Evolutionary conservation across 2,329 filamentous ascomycete species (phyloP), one percentile per base, ranked within the genome.

Genomic region (Penicillium frequentans): DNA sequence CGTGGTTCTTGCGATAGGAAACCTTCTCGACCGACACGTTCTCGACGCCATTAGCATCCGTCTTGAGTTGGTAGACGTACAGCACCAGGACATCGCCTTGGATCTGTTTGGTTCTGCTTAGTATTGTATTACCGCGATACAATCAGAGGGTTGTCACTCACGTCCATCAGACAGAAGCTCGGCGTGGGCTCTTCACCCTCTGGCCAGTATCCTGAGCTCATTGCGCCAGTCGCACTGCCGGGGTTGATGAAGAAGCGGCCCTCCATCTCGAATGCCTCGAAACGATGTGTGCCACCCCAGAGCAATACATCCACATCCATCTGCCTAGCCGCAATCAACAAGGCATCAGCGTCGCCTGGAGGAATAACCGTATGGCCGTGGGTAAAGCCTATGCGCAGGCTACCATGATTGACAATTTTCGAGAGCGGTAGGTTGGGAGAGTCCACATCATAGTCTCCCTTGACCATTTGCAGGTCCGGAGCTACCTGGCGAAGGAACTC

Each of bases 161-260:
- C 93, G 84, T 98, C 93, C 93, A 98, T 97, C 74, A 98, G 78
- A 71, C 95, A 96, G 76, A 98, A 97, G 73, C 92, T 96, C 26
- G 93, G 93, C 55, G 87, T 88, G 24, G 89, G 90, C 54, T 93
- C 90, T 70, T 90, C 84, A 31, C 78, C 82, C 44, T 82, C 81
- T 3, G 78, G 71, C 79, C 82, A 84, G 77, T 82, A 86, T 14
- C 81, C 80, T 13, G 82, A 84, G 57, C 81, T 85, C 74, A 86
- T 82, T 2, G 86, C 86, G 0, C 86, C 86, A 3, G 86, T 89
- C 2, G 86, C 86, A 71, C 84, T 87, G 27, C 86, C 86, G 0
- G 86, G 86, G 65, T 89, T 89, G 52, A 89, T 81, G 69, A 89
- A 89, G 76, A 89, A 89, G 66, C 87, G 86, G 39, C 86, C 86